Base-by-base conservation (phyloP, 192 early-diverging fungal species). In the Spizellomyces punctatus region DNA sequence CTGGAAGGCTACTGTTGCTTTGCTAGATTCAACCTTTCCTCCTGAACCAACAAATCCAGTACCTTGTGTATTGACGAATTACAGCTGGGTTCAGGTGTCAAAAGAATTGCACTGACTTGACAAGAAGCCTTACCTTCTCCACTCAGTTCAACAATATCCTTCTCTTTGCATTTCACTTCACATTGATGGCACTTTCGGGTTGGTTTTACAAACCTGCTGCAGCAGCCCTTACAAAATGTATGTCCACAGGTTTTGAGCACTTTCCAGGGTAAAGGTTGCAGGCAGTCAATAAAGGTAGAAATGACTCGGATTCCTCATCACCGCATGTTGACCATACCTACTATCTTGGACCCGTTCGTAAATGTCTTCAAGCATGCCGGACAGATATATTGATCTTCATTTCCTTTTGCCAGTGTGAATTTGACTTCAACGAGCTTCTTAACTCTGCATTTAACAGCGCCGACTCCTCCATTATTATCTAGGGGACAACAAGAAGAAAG, bases 241-340 rank as follows among this genome's bases (percentile, higher is more conserved):
- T 93, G 92, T 12, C 92, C 92, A 65, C 92, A 93, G 6, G 68
- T 70, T 64, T 86, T 84, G 47, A 91, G 67, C 9, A 92, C 89
- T 82, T 56, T 17, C 14, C 48, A 66, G 43, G 59, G 50, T 36
- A 36, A 36, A 36, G 27, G 27, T 36, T 36, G 27, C 27, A 36
- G 27, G 27, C 27, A 36, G 27, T 36, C 27, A 36, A 36, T 36
- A 36, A 0, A 36, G 27, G 27, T 36, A 36, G 27, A 36, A 36
- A 36, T 36, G 27, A 36, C 3, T 36, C 27, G 3, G 27, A 36
- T 36, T 36, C 3, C 27, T 36, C 27, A 36, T 36, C 27, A 36
- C 27, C 27, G 27, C 27, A 36, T 36, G 27, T 36, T 57, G 56
- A 47, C 67, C 76, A 46, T 81, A 89, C 87, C 70, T n/a, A 80